phyloP scores from a whole-genome alignment of 495 filamentous ascomycete species.

The Penicillium nucicola region DNA sequence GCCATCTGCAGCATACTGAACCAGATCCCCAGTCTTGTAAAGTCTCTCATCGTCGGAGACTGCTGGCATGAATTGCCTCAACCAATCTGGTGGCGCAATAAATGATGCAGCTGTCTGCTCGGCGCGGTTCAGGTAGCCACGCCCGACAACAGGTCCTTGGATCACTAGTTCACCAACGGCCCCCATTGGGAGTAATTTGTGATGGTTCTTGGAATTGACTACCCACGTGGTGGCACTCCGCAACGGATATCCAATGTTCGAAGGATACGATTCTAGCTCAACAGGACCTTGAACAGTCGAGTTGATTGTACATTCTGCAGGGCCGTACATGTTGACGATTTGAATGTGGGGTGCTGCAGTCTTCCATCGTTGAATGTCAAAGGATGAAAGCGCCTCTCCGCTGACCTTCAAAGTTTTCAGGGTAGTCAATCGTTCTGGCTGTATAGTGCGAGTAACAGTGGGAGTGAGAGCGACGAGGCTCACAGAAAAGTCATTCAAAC shows the following conservation, averaged over 20 bases:
- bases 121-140: conserved; percentile 40
- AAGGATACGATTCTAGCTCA: background rate
- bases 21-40: conserved; percentile 13
- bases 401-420: background rate
- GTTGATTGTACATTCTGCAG: background rate
- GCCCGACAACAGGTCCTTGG: conserved; percentile 39
- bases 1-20: conserved; percentile 2
- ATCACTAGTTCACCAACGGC: conserved; percentile 44
- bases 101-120: conserved; percentile 34
- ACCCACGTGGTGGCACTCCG: conserved; percentile 29
- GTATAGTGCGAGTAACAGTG: background rate
- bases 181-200: conserved; percentile 39
- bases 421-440: background rate
- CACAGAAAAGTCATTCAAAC: background rate
- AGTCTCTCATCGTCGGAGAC: background rate
- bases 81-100: conserved; percentile 13
- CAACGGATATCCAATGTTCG: conserved; percentile 4
- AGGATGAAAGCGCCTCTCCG: background rate
- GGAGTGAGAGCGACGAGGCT: background rate
- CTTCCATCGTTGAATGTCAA: background rate
- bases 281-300: conserved; percentile 6
- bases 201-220: conserved; percentile 31
- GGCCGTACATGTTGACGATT: background rate
- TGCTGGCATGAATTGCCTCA: background rate
- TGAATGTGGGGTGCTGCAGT: background rate